A percentile compares a stretch with the other conserved stretches of the same genome.
Evolutionary conservation across 306 rosid genomes (phyloP).

Genomic region (Dryas octopetala): DNA sequence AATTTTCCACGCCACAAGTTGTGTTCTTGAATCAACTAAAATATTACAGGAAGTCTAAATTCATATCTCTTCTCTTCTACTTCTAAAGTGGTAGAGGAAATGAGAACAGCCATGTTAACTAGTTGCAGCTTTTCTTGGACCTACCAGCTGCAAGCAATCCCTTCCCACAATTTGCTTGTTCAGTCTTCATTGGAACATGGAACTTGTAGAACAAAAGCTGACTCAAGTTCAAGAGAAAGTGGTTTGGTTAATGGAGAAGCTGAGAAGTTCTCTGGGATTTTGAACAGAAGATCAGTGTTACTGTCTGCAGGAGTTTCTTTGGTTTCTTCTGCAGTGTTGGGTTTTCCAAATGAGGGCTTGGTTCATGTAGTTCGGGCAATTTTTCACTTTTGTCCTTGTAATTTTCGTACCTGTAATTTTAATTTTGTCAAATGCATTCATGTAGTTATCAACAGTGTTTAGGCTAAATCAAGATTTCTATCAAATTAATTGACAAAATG

Average conservation of each 20-base stretch:
- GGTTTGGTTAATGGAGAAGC: slow-evolving; percentile 27
- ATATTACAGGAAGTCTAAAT: not conserved
- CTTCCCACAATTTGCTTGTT: slow-evolving; percentile 23
- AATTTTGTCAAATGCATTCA: too few species aligned
- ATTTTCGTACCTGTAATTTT: too few species aligned
- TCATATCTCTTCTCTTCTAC: slow-evolving; percentile 4
- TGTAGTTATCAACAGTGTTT: too few species aligned
- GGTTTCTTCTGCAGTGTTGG: slow-evolving; percentile 42
- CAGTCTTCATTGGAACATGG: slow-evolving; percentile 36
- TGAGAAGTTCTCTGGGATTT: slow-evolving; percentile 30
- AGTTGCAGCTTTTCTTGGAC: slow-evolving; percentile 43
- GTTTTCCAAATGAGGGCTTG: slow-evolving; percentile 52
- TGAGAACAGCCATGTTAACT: slow-evolving; percentile 64
- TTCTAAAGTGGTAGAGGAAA: slow-evolving; percentile 28
- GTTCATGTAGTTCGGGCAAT: slow-evolving; percentile 10
- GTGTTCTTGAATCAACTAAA: too few species aligned
- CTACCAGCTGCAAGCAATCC: slow-evolving; percentile 31
- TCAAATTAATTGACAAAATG: too few species aligned
- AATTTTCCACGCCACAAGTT: too few species aligned
- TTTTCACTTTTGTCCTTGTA: too few species aligned
- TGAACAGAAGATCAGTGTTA: slow-evolving; percentile 69
- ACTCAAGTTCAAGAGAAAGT: slow-evolving; percentile 33
- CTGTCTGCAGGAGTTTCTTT: slow-evolving; percentile 56
- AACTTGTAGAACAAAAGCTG: slow-evolving; percentile 29
- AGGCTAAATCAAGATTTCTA: too few species aligned